Evolutionary conservation across 2,329 filamentous ascomycete species (phyloP), one percentile per base, ranked within the genome.

Genomic region (Talaromyces albobiverticillius): DNA sequence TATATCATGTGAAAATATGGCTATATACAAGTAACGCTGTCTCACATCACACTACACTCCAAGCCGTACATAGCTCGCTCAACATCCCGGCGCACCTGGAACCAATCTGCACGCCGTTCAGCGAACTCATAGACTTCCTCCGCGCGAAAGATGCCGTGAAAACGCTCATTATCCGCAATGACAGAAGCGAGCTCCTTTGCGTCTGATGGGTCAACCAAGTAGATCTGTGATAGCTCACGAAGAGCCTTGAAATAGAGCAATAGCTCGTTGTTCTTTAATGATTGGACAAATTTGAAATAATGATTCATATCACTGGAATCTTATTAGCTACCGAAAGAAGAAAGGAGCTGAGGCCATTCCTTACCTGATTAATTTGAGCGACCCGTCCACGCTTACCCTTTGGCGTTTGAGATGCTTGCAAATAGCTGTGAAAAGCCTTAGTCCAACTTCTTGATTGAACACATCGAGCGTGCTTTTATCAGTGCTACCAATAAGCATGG

Each of bases 81-180:
- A 5, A 99, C 94, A 59, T 91, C 85, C 60, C 83, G 84, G 75
- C 88, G 88, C 10, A 99, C 90, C 62, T 87, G 82, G 69, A 94
- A 96, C 94, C 94, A 99, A 74, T 99, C 94, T 47, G 92, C 92
- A 62, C 94, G 79, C 61, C 94, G 79, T 73, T 96, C 91, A 1
- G 93, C 94, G 76, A 95, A 99, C 76, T 97, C 93, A 65, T 96
- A 96, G 3, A 97, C 94, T 76, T 99, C 94, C 71, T 99, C 94
- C 0, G 93, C 90, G 18, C 92, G 82, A 66, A 97, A 96, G 46
- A 99, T 89, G 11, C 94, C 94, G 23, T 89, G 83, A 69, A 97
- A 99, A 2, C 93, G 83, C 66, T 93, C 89, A 1, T 84, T 85
- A 67, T 99, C 94, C 0, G 94, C 92, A 67, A 99, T 96, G 53